Evolutionary conservation across 2,329 filamentous ascomycete genomes (phyloP).

Genomic region (Camillea tinctor): DNA sequence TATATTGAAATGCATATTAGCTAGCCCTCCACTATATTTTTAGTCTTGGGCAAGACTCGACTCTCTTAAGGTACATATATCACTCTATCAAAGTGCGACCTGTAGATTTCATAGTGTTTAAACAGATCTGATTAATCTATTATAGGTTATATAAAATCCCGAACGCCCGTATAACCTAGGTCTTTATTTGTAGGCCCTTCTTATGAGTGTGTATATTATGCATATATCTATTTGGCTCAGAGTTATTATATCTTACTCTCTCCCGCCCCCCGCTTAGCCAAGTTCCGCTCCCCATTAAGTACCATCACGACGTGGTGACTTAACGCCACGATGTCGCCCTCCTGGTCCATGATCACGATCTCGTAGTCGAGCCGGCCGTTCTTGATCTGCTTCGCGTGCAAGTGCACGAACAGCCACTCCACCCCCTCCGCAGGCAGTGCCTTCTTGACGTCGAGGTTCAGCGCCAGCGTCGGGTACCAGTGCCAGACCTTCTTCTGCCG

Average conservation of each 20-base stretch:
- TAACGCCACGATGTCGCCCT: slow-evolving; percentile 28
- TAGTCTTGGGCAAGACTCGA: too few relatives aligned
- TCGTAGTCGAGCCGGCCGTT: slow-evolving; percentile 30
- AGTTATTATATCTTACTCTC: slow-evolving; percentile 15
- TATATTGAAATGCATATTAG: too few relatives aligned
- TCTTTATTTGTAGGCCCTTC: too few relatives aligned
- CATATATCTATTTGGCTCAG: too few relatives aligned
- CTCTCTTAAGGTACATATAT: too few relatives aligned
- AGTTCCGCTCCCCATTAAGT: slow-evolving; percentile 28
- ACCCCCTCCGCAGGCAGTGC: slow-evolving; percentile 61
- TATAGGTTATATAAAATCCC: too few relatives aligned
- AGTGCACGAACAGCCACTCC: slow-evolving; percentile 64
- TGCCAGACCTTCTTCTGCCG: slow-evolving; percentile 29
- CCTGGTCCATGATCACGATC: slow-evolving; percentile 28
- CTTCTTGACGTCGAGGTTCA: slow-evolving; percentile 73
- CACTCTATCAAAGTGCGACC: too few relatives aligned
- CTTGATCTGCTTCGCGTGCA: slow-evolving; percentile 31
- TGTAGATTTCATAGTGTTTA: too few relatives aligned
- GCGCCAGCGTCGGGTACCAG: slow-evolving; percentile 66
- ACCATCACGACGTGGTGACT: slow-evolving; percentile 33
- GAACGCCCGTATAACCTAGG: too few relatives aligned
- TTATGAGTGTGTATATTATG: too few relatives aligned
- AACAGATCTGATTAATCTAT: too few relatives aligned
- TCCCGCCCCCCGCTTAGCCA: slow-evolving; percentile 18
- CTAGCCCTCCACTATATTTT: too few relatives aligned